Evolutionary conservation across 257 asterid species (phyloP).

Genomic region (Craterostigma plantagineum): DNA sequence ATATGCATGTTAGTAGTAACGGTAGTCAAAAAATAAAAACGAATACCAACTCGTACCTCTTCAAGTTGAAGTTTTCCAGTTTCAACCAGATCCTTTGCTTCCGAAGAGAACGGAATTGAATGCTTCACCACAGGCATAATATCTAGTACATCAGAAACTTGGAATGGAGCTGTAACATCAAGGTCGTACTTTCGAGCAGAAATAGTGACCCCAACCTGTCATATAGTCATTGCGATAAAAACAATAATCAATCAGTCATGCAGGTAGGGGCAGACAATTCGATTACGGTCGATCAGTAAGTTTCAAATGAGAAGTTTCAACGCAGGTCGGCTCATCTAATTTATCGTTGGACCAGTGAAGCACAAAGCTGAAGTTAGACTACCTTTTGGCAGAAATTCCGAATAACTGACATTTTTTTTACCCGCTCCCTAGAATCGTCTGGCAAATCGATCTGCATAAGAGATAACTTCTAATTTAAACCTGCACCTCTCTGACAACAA

Average conservation of each 20-base stretch:
- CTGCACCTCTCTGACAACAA: slow-evolving; percentile 4
- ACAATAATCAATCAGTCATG: too few species aligned
- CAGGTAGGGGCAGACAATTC: too few species aligned
- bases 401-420: slow-evolving; percentile 57
- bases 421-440: slow-evolving; percentile 40
- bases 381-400: slow-evolving; percentile 87
- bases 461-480: slow-evolving; percentile 2
- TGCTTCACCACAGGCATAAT: slow-evolving; percentile 87
- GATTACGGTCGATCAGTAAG: too few species aligned
- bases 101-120: slow-evolving; percentile 89
- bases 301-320: not conserved
- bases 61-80: slow-evolving; percentile 89
- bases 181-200: slow-evolving; percentile 77
- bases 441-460: slow-evolving; percentile 59
- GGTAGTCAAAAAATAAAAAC: not conserved
- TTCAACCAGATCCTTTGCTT: slow-evolving; percentile 88
- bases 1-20: too few species aligned
- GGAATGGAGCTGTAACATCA: slow-evolving; percentile 54
- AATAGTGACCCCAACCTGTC: slow-evolving; percentile 72
- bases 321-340: not conserved
- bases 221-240: not conserved
- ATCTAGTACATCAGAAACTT: slow-evolving; percentile 60
- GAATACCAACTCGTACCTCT: slow-evolving; percentile 31
- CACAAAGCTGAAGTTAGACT: not conserved
- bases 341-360: too few species aligned